Conservation (phyloP, 306 rosid species). For the Cicer yamashitae region DNA sequence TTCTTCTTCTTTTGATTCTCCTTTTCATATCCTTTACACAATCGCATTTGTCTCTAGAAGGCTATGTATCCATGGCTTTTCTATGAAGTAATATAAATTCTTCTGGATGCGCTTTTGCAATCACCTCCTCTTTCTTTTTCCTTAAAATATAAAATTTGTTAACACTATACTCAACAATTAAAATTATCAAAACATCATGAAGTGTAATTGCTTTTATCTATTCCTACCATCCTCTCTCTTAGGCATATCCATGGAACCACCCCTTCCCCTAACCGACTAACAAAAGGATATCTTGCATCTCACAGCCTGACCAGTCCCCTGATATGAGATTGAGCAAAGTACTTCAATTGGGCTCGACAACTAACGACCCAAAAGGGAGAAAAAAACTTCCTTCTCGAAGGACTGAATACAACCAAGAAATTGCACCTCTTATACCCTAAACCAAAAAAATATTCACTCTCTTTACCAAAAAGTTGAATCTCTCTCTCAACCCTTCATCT, state of each 20-base stretch:
- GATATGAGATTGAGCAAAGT: not conserved
- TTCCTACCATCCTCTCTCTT: not conserved
- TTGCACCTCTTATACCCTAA: not conserved
- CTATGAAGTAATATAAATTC: conserved; percentile 21
- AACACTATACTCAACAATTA: conserved; percentile 3
- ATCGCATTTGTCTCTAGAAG: conserved; percentile 24
- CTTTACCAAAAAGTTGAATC: too few relatives aligned
- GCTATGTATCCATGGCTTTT: conserved; percentile 17
- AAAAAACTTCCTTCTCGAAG: not conserved
- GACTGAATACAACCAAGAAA: not conserved
- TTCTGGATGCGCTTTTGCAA: conserved; percentile 14
- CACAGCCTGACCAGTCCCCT: not conserved
- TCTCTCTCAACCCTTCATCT: too few relatives aligned
- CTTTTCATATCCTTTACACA: not conserved
- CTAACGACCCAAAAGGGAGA: not conserved
- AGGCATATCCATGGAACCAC: not conserved
- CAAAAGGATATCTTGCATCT: conserved; percentile 6
- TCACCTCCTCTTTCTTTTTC: conserved; percentile 1
- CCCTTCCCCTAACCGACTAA: not conserved
- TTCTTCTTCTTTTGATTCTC: not conserved
- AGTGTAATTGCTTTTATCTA: conserved; percentile 2
- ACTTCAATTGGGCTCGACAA: not conserved
- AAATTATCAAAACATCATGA: not conserved
- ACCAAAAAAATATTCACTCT: too few relatives aligned
- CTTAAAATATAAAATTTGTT: conserved; percentile 15